These are phyloP conservation scores for Penicillium digitatum DNA, from an alignment of 2,329 filamentous ascomycete genomes.

Conservation along the genomic window DNA sequence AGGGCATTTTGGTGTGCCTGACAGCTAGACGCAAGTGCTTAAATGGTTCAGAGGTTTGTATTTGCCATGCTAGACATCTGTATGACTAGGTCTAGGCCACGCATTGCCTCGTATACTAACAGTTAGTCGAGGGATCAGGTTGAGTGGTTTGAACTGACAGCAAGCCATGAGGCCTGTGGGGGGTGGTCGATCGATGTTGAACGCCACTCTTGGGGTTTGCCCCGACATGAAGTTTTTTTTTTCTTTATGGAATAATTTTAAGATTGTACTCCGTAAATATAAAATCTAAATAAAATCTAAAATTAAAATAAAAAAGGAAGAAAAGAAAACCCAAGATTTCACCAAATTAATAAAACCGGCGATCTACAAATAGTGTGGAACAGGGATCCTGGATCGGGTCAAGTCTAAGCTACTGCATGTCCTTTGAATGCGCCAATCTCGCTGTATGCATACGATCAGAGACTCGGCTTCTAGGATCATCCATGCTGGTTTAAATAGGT, in stretches of 20 bases:
- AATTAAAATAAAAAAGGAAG: not conserved
- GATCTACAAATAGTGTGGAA: slow-evolving; percentile 21
- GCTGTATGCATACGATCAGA: slow-evolving; percentile 19
- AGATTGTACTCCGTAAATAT: too few species aligned
- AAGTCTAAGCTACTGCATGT: slow-evolving; percentile 18
- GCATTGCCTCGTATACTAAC: slow-evolving; percentile 1
- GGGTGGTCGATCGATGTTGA: slow-evolving; percentile 20
- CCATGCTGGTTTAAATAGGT: slow-evolving; percentile 16
- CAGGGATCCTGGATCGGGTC: slow-evolving; percentile 21
- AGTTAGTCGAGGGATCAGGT: not conserved
- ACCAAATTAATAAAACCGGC: slow-evolving; percentile 4
- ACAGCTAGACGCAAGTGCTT: slow-evolving; percentile 7
- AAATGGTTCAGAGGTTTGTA: not conserved
- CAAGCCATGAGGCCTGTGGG: not conserved
- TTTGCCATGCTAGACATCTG: not conserved
- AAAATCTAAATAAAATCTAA: too few species aligned
- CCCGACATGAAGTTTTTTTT: slow-evolving; percentile 5
- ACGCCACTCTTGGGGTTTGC: slow-evolving; percentile 9
- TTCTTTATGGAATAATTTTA: not conserved
- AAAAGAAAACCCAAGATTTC: not conserved
- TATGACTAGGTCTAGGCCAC: not conserved
- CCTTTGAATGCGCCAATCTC: slow-evolving; percentile 11
- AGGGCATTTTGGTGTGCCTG: slow-evolving; percentile 4
- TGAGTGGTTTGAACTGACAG: not conserved
- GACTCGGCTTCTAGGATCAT: slow-evolving; percentile 20